phyloP scores from a whole-genome alignment of 2,329 filamentous ascomycete species.

The Albophoma yamanashiensis region DNA sequence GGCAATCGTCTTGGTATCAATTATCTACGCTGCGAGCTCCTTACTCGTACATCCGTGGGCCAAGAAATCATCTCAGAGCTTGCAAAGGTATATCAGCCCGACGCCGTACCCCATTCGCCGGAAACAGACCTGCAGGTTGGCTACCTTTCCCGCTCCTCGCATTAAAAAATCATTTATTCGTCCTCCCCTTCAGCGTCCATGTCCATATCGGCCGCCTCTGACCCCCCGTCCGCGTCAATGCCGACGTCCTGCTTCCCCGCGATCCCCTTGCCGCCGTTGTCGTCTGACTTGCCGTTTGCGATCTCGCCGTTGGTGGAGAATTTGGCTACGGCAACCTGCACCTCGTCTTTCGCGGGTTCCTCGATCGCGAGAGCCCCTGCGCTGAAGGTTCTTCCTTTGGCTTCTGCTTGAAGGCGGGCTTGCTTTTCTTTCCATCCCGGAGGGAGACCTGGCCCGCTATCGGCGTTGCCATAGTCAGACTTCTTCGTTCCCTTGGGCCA shows the following conservation, averaged over 20 bases:
- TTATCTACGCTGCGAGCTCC: background rate
- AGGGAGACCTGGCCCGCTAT: slow-evolving; percentile 52
- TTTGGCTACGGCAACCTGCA: slow-evolving; percentile 18
- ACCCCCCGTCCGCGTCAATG: background rate
- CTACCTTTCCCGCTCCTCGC: background rate
- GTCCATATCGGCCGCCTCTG: slow-evolving; percentile 11
- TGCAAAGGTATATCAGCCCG: background rate
- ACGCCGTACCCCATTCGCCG: background rate
- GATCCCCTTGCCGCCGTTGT: background rate
- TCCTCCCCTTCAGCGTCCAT: slow-evolving; percentile 25
- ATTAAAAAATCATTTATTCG: slow-evolving; percentile 8
- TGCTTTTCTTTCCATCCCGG: slow-evolving; percentile 39
- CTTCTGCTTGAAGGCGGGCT: slow-evolving; percentile 6
- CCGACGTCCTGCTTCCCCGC: slow-evolving; percentile 8
- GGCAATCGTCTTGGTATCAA: background rate
- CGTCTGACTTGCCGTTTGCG: slow-evolving; percentile 7
- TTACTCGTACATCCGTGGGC: background rate
- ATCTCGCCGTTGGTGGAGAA: slow-evolving; percentile 8
- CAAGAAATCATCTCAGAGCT: background rate
- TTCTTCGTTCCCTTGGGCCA: slow-evolving; percentile 62
- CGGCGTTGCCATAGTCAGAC: slow-evolving; percentile 55
- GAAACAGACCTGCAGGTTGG: background rate
- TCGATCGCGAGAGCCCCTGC: slow-evolving; percentile 9
- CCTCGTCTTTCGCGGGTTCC: slow-evolving; percentile 20
- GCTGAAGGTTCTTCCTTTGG: slow-evolving; percentile 8